These are phyloP conservation scores for Annulohypoxylon truncatum DNA, from an alignment of 2,329 filamentous ascomycete species.

Conservation along the genomic window DNA sequence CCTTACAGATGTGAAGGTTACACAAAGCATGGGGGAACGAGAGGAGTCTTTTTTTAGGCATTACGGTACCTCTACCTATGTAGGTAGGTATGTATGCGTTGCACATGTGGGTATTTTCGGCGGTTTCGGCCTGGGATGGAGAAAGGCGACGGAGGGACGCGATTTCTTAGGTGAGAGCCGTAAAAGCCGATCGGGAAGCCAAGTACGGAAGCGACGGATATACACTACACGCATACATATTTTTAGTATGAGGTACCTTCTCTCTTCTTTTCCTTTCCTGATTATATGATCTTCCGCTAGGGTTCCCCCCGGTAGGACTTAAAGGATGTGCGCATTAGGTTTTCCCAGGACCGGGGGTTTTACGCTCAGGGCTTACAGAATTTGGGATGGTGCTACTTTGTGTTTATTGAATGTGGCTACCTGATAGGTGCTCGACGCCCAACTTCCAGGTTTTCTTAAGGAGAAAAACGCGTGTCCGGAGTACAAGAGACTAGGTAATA, in stretches of 20 bases:
- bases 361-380: not conserved
- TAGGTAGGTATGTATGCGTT: not conserved
- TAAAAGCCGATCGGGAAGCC: constrained; percentile 24
- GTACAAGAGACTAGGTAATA: constrained; percentile 1
- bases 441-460: not conserved
- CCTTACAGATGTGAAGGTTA: constrained; percentile 6
- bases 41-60: not conserved
- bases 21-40: constrained; percentile 12
- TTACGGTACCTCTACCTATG: not conserved
- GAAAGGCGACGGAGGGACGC: not conserved
- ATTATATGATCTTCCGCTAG: constrained; percentile 25
- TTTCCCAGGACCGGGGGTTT: constrained; percentile 10
- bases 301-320: constrained; percentile 17
- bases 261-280: not conserved
- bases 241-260: not conserved
- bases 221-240: not conserved
- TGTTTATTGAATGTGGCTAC: not conserved
- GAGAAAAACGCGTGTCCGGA: not conserved
- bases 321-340: constrained; percentile 15
- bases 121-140: not conserved
- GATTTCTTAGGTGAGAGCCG: constrained; percentile 35
- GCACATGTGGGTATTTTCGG: not conserved
- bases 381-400: not conserved
- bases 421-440: not conserved
- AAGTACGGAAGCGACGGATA: constrained; percentile 6